These are phyloP conservation scores for Lactarius sp. DNA, from an alignment of 768 basidiomycete species.

Conservation along the genomic window DNA sequence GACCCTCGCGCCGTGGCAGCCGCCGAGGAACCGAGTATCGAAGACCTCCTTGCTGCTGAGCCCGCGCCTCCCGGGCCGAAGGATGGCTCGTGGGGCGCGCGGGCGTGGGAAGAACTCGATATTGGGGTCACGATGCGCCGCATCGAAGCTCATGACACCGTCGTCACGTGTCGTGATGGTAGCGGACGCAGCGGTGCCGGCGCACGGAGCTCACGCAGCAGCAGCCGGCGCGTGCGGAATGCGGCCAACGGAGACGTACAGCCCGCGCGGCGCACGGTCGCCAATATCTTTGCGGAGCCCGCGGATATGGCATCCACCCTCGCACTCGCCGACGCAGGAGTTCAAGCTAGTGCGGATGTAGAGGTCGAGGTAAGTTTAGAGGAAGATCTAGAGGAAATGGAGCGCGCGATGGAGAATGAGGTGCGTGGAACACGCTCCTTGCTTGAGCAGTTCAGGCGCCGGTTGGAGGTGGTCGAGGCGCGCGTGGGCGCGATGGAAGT, in stretches of 20 bases:
- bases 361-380: background rate
- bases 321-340: background rate
- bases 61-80: background rate
- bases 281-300: constrained; percentile 30
- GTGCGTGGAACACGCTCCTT: constrained; percentile 27
- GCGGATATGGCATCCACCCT: background rate
- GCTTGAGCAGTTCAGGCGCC: constrained; percentile 30
- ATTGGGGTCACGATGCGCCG: constrained; percentile 34
- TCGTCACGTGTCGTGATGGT: constrained; percentile 13
- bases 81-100: constrained; percentile 33
- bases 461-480: constrained; percentile 32
- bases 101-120: constrained; percentile 37
- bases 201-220: background rate
- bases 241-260: constrained; percentile 22
- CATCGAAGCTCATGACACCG: constrained; percentile 23
- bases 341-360: background rate
- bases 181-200: constrained; percentile 22
- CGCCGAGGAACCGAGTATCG: constrained; percentile 32
- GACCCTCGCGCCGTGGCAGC: too few relatives aligned
- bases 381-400: constrained; percentile 16
- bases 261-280: constrained; percentile 28
- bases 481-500: constrained; percentile 32
- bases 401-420: constrained; percentile 28
- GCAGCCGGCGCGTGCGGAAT: constrained; percentile 20
- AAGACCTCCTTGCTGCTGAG: constrained; percentile 31